phyloP scores from a whole-genome alignment of 2,329 filamentous ascomycete species.

The Xylaria digitata region DNA sequence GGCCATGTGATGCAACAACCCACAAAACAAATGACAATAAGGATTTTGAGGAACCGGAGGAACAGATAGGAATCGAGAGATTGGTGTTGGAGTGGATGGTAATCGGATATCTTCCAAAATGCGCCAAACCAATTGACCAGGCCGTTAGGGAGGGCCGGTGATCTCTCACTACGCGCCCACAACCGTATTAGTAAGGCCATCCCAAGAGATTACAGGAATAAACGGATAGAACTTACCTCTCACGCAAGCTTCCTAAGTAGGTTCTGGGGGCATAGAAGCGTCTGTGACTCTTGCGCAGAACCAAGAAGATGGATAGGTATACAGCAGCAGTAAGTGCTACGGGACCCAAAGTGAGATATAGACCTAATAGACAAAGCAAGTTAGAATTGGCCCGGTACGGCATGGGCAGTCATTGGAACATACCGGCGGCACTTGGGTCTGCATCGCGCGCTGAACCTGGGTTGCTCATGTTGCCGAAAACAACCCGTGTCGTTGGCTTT shows the following conservation, averaged over 20 bases:
- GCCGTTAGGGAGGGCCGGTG: constrained; percentile 68
- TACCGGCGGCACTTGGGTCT: constrained; percentile 43
- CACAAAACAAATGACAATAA: constrained; percentile 80
- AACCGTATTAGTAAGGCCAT: constrained; percentile 20
- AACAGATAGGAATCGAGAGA: constrained; percentile 93
- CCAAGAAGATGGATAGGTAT: constrained; percentile 59
- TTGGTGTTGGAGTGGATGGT: constrained; percentile 87
- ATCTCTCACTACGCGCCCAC: constrained; percentile 61
- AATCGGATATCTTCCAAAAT: constrained; percentile 77
- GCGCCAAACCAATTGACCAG: constrained; percentile 74
- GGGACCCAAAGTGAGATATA: constrained; percentile 58
- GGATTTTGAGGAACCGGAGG: constrained; percentile 85
- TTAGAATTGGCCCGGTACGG: constrained; percentile 21
- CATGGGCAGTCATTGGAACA: constrained; percentile 18
- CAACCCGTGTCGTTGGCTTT: constrained; percentile 17
- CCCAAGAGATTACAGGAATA: background rate
- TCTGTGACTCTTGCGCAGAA: constrained; percentile 58
- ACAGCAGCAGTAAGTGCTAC: constrained; percentile 53
- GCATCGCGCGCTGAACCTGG: constrained; percentile 39
- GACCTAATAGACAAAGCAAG: constrained; percentile 47
- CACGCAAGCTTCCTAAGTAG: constrained; percentile 60
- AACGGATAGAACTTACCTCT: constrained; percentile 49
- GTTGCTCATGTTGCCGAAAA: constrained; percentile 36
- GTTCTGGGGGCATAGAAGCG: constrained; percentile 64
- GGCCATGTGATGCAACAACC: constrained; percentile 89